Percentiles rank a stretch among this genome's conserved stretches.
phyloP scores from a whole-genome alignment of 306 rosid genomes.

The Cicer chorassanicum region DNA sequence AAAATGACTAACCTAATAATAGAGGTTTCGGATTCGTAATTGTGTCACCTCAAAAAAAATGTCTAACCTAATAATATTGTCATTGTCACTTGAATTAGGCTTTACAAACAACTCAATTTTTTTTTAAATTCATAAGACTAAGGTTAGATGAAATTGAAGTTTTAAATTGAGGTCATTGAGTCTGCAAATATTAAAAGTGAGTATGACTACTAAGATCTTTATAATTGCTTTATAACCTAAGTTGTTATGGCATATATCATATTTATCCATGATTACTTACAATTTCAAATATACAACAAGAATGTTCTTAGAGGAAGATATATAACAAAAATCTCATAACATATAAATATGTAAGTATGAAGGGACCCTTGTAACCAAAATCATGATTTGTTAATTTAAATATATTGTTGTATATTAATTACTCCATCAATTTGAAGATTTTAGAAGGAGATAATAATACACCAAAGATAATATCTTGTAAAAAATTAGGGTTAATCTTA shows the following conservation, averaged over 20 bases:
- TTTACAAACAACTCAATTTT: too few relatives aligned
- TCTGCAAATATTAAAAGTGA: background rate
- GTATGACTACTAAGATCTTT: background rate
- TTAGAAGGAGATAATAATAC: too few relatives aligned
- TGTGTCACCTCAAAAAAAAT: too few relatives aligned
- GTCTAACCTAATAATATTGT: too few relatives aligned
- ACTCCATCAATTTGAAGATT: too few relatives aligned
- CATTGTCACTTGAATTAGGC: too few relatives aligned
- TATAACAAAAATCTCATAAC: background rate
- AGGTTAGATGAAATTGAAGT: background rate
- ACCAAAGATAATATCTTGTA: too few relatives aligned
- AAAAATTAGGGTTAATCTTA: too few relatives aligned
- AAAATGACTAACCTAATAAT: too few relatives aligned
- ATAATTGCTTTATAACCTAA: background rate
- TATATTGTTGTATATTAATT: background rate
- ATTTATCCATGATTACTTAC: background rate
- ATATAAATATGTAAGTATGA: background rate
- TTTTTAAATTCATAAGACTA: background rate
- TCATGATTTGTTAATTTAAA: background rate
- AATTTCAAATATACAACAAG: background rate
- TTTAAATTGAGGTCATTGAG: background rate
- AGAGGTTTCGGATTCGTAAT: too few relatives aligned
- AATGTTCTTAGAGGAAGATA: too few relatives aligned
- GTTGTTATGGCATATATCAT: background rate
- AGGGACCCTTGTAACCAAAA: background rate